These are phyloP conservation scores for Cladophialophora carrionii DNA, from an alignment of 2,329 filamentous ascomycete genomes.

Conservation along the genomic window DNA sequence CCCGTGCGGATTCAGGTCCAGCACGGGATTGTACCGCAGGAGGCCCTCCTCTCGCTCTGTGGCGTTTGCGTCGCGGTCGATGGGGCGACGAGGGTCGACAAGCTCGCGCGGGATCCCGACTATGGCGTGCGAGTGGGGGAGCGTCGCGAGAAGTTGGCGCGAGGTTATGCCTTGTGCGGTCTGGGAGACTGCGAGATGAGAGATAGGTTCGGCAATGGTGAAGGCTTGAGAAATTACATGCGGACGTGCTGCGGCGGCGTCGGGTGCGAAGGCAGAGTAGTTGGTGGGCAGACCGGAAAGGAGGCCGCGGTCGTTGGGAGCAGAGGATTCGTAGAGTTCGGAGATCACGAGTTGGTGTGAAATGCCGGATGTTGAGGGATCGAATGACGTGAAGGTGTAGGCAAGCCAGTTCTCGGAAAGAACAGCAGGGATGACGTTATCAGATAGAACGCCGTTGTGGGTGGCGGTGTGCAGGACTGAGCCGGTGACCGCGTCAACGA, in stretches of 20 bases:
- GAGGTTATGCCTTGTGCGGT: conserved; percentile 90
- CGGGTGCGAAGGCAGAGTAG: conserved; percentile 74
- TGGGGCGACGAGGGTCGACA: conserved; percentile 82
- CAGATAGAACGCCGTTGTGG: conserved; percentile 73
- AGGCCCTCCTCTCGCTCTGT: conserved; percentile 84
- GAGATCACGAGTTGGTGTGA: conserved; percentile 84
- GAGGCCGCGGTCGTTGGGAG: conserved; percentile 81
- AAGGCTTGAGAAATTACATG: conserved; percentile 79
- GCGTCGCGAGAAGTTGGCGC: conserved; percentile 76
- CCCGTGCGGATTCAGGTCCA: conserved; percentile 83
- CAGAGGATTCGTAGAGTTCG: conserved; percentile 85
- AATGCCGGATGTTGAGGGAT: conserved; percentile 60
- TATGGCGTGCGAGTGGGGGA: conserved; percentile 73
- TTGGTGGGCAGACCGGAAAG: conserved; percentile 64
- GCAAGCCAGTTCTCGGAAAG: conserved; percentile 95
- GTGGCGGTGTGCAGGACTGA: conserved; percentile 72
- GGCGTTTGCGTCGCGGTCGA: conserved; percentile 79
- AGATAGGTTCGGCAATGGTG: conserved; percentile 77
- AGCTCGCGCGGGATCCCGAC: conserved; percentile 76
- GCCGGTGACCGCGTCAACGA: conserved; percentile 85
- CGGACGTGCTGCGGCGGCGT: conserved; percentile 66
- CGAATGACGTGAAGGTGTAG: conserved; percentile 69
- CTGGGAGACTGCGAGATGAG: conserved; percentile 78
- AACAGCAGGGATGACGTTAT: conserved; percentile 72
- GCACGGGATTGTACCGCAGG: conserved; percentile 70